Base-by-base conservation (phyloP, 2,329 filamentous ascomycete genomes). In the Pestalotiopsis fici region DNA sequence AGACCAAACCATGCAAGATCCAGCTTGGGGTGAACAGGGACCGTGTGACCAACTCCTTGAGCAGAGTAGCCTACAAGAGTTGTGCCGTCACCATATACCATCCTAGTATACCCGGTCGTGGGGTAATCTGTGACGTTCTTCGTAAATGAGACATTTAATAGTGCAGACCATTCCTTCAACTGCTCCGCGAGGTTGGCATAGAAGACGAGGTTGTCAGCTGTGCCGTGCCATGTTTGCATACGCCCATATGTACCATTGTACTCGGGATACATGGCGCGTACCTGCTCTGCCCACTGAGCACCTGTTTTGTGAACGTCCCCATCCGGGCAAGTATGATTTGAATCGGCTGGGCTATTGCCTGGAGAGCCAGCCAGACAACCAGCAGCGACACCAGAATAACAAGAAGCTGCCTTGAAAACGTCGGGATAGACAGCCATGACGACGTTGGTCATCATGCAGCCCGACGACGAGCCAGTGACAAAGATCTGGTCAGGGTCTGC, bases 401-500 rank as follows among this genome's bases (percentile, higher is more conserved):
- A 77, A 12, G 81, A 80, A 1, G 80, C 82, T 12, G 82, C 83
- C 3, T 76, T 77, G 74, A 84, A 84, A 25, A 85, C 71, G 23
- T 84, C 82, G 0, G 83, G 83, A 69, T 85, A 86, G 0, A 80
- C 77, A 2, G 81, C 83, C 0, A 80, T 78, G 50, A 86, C 74
- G 70, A 85, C 82, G 69, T 85, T 85, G 54, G 83, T 83, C 83
- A 85, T 85, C 82, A 86, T 86, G 69, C 71, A 65, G 1, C 83
- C 84, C 0, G 82, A 84, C 3, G 78, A 82, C 0, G 75, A 76
- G 2, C 88, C 88, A 0, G 85, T 87, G 1, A 85, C 85, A 68
- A 84, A 90, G 2, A 90, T 85, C 65, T 81, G 81, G 68, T 73
- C 78, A 35, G 81, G 71, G 71, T 90, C 84, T 28, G 80, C 87